A percentile compares a stretch with the other conserved stretches of the same genome.
These are phyloP conservation scores for Beauveria australis DNA, from an alignment of 2,329 filamentous ascomycete species.

Conservation along the genomic window DNA sequence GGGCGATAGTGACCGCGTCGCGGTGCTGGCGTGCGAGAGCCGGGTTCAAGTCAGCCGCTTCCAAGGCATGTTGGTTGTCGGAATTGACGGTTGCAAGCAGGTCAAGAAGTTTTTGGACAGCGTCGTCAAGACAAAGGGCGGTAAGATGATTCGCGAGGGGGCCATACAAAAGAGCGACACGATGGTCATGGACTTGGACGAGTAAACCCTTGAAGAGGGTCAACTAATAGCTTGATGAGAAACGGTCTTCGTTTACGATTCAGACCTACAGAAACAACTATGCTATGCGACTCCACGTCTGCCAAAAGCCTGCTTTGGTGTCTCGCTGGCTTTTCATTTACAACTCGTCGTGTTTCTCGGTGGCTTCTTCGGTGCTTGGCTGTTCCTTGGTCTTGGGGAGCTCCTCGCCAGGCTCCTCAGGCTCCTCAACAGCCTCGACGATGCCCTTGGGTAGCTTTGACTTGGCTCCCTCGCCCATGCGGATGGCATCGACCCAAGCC, in stretches of 20 bases:
- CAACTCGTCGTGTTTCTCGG: slow-evolving; percentile 39
- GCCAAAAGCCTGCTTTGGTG: neutral
- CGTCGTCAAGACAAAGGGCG: slow-evolving; percentile 66
- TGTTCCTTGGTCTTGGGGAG: slow-evolving; percentile 13
- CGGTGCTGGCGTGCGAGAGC: slow-evolving; percentile 77
- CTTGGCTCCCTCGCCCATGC: slow-evolving; percentile 79
- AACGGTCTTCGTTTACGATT: neutral
- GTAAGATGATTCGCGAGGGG: slow-evolving; percentile 52
- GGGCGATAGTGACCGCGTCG: slow-evolving; percentile 65
- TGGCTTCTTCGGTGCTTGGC: slow-evolving; percentile 10
- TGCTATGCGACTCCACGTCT: neutral
- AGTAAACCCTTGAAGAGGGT: neutral
- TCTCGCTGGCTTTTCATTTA: slow-evolving; percentile 20
- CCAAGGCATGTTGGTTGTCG: slow-evolving; percentile 89
- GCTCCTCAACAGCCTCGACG: slow-evolving; percentile 34
- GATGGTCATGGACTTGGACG: slow-evolving; percentile 42
- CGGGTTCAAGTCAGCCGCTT: slow-evolving; percentile 73
- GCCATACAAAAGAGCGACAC: slow-evolving; percentile 39
- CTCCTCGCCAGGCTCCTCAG: slow-evolving; percentile 13
- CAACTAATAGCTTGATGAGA: slow-evolving; percentile 4
- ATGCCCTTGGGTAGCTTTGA: slow-evolving; percentile 60
- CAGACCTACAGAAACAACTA: neutral
- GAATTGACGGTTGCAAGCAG: slow-evolving; percentile 84
- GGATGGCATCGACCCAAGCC: slow-evolving; percentile 83
- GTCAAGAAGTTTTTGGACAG: slow-evolving; percentile 73